Conservation (phyloP, 2,329 filamentous ascomycete species). For the Epichloe hybrida region DNA sequence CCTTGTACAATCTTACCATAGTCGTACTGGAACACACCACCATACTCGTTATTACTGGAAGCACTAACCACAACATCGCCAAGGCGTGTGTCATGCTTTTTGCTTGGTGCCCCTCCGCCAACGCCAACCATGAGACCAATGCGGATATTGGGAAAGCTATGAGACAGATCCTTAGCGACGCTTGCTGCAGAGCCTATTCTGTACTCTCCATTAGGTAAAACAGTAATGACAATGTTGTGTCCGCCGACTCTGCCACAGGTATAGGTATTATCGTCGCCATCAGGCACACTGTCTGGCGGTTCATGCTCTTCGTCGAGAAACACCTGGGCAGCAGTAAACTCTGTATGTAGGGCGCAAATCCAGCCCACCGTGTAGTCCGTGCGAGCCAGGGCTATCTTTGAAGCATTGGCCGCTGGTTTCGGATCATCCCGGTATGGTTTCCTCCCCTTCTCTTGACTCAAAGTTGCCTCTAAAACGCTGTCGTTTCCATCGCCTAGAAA, state of each 20-base stretch:
- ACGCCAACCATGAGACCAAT: constrained; percentile 9
- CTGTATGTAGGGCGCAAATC: constrained; percentile 26
- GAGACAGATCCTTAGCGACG: constrained; percentile 14
- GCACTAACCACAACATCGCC: constrained; percentile 13
- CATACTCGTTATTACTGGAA: fast-evolving
- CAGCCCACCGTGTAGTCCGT: constrained; percentile 26
- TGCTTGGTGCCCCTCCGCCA: constrained; percentile 20
- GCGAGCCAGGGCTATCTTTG: too few species aligned
- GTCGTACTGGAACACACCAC: neutral
- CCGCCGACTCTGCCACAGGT: constrained; percentile 5
- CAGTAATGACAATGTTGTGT: constrained; percentile 10
- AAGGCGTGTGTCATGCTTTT: constrained; percentile 18
- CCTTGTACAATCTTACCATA: neutral
- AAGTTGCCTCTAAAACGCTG: too few species aligned
- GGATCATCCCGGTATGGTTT: too few species aligned
- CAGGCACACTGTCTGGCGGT: constrained; percentile 11
- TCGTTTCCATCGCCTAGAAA: too few species aligned
- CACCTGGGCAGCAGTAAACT: constrained; percentile 22
- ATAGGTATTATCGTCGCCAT: constrained; percentile 7
- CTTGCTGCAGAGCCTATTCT: constrained; percentile 7
- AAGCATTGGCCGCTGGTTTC: too few species aligned
- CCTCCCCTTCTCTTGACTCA: too few species aligned
- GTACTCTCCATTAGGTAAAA: constrained; percentile 3
- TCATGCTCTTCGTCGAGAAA: constrained; percentile 24
- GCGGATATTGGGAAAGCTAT: constrained; percentile 16